phyloP scores from a whole-genome alignment of 2,329 filamentous ascomycete genomes.

The Hortaea werneckii region DNA sequence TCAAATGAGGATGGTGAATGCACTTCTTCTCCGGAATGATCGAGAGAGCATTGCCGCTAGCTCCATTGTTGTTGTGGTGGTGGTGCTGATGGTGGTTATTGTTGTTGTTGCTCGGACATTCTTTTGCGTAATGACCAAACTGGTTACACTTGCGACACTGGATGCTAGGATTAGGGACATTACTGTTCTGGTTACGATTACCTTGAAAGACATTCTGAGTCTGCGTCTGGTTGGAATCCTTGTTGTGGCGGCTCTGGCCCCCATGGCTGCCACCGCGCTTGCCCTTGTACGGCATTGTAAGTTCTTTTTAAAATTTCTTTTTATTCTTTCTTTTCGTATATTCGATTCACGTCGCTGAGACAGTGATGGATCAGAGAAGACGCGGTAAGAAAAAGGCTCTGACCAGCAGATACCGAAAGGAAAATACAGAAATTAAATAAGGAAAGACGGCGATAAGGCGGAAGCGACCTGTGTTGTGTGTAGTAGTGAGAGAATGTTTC shows the following conservation, averaged over 20 bases:
- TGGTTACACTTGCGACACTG: background rate
- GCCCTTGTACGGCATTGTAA: background rate
- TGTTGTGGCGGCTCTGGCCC: background rate
- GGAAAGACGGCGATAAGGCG: background rate
- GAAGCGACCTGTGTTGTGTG: background rate
- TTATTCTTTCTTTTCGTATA: background rate
- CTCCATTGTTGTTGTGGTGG: background rate
- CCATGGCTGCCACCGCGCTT: background rate
- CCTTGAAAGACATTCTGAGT: background rate
- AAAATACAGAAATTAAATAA: background rate
- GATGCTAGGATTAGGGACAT: background rate
- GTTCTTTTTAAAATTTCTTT: background rate
- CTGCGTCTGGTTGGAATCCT: background rate
- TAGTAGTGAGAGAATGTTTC: background rate
- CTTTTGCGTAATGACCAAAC: background rate
- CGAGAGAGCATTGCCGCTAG: background rate
- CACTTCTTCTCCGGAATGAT: background rate
- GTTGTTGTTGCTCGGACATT: background rate
- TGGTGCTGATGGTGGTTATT: background rate
- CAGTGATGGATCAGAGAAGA: too few species aligned
- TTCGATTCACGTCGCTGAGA: background rate
- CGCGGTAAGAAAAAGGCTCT: background rate
- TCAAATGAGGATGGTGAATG: background rate
- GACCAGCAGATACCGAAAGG: background rate
- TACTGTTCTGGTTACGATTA: background rate